phyloP scores from a whole-genome alignment of 331 rosid species.

The Rhamnella rubrinervis region DNA sequence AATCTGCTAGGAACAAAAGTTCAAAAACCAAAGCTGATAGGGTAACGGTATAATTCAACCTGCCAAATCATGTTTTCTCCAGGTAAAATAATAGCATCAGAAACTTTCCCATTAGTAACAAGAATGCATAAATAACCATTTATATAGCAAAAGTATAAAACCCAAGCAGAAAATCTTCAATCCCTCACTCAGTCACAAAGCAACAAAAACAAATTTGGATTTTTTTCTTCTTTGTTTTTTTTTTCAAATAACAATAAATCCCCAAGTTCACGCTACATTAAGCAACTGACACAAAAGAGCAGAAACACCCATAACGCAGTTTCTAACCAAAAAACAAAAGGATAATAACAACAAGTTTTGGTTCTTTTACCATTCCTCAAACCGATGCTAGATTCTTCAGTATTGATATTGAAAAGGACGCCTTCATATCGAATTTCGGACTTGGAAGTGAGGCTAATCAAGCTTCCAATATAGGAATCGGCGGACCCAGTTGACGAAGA shows the following conservation, averaged over 20 bases:
- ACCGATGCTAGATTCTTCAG: conserved; percentile 68
- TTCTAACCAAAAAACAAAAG: not conserved
- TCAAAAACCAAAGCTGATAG: no score
- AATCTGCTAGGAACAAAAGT: no score
- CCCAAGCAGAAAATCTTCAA: not conserved
- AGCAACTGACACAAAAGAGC: not conserved
- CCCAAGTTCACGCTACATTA: not conserved
- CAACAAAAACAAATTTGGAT: no score
- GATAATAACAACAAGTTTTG: not conserved
- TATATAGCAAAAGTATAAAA: not conserved
- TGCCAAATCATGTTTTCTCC: not conserved
- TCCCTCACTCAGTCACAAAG: no score
- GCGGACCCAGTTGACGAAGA: conserved; percentile 29
- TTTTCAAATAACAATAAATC: not conserved
- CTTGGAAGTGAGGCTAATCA: conserved; percentile 71
- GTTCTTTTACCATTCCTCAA: conserved; percentile 49
- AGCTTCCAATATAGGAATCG: conserved; percentile 61
- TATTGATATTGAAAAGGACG: conserved; percentile 49
- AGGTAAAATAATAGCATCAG: no score
- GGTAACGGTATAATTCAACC: no score
- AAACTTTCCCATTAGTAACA: no score
- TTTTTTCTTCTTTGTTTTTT: no score
- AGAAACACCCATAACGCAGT: not conserved
- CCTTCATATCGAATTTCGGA: conserved; percentile 77
- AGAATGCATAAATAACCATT: no score